phyloP scores from a whole-genome alignment of 805 yeast genomes.

The Candida caryicola region DNA sequence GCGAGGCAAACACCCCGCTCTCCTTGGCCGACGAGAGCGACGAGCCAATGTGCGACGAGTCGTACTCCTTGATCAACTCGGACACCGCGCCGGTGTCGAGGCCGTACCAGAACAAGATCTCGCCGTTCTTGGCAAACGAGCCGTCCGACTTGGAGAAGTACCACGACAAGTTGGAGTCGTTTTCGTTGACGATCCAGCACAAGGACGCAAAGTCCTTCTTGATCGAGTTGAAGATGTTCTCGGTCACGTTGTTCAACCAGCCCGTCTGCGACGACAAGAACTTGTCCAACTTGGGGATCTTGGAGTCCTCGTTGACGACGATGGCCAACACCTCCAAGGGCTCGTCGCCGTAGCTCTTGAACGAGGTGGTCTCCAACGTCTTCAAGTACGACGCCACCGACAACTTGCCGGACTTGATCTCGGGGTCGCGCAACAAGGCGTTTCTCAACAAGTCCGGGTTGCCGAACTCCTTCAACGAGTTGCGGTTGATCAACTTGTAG shows the following conservation, averaged over 20 bases:
- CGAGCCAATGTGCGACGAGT: constrained; percentile 31
- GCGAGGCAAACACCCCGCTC: constrained; percentile 47
- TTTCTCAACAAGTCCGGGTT: constrained; percentile 74
- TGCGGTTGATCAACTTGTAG: constrained; percentile 74
- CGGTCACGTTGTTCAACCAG: constrained; percentile 97
- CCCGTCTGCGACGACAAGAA: constrained; percentile 86
- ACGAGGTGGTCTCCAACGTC: constrained; percentile 56
- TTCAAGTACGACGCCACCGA: constrained; percentile 82
- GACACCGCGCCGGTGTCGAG: constrained; percentile 63
- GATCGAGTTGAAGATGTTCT: constrained; percentile 83
- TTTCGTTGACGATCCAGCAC: constrained; percentile 89
- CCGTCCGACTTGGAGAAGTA: constrained; percentile 92
- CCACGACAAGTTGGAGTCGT: constrained; percentile 88
- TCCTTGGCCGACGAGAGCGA: constrained; percentile 38
- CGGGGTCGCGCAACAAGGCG: constrained; percentile 75
- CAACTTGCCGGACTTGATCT: constrained; percentile 62
- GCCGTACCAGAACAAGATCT: constrained; percentile 94
- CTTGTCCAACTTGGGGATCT: constrained; percentile 73
- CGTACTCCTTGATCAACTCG: constrained; percentile 55
- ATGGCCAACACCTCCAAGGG: constrained; percentile 93
- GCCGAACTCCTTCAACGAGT: constrained; percentile 63
- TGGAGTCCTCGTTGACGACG: constrained; percentile 52
- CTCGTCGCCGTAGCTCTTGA: constrained; percentile 90
- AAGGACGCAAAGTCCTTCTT: constrained; percentile 68
- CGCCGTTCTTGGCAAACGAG: constrained; percentile 84